Base-by-base conservation (phyloP, 2,329 filamentous ascomycete genomes). In the Setomelanomma holmii region DNA sequence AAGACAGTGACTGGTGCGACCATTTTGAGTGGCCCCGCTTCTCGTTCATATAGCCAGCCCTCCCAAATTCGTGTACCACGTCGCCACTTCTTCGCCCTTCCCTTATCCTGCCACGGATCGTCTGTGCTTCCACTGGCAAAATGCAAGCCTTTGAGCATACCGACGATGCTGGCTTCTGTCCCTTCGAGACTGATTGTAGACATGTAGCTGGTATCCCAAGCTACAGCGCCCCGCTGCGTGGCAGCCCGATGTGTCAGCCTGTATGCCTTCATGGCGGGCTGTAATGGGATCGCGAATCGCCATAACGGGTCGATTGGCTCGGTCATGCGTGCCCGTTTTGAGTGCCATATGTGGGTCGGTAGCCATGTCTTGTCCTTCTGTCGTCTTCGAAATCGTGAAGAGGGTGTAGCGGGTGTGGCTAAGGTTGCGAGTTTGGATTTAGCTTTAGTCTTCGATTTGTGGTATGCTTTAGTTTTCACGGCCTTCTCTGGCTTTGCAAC, bases 171-270 rank as follows among this genome's bases (percentile, higher is more conserved):
- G 23, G 78, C 74, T 35, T 84, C 78, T 12, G 80, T 77, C 0
- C 93, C 95, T 61, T 88, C 87, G 3, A 98, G 71, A 12, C 88
- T 83, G 59, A 98, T 89, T 1, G 91, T 96, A 62, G 90, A 90
- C 79, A 95, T 89, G 71, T 97, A 99, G 72, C 93, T 98, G 80
- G 86, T 90, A 75, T 99, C 95, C 92, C 93, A 98, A 1, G 87
- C 87, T 38, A 98, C 80, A 19, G 89, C 89, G 4, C 95, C 93
- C 59, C 88, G 85, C 45, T 88, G 82, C 22, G 87, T 86, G 45
- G 87, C 85, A 19, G 91, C 88, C 58, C 93, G 86, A 78, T 98
- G 92, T 0, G 91, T 95, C 40, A 91, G 86, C 44, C 95, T 82
- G 71, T 97, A 97, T 45, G 89, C 87, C 79, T 99, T 99, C 69